Conservation (phyloP, 176 grass and related monocot genomes). For the Bothriochloa decipiens region DNA sequence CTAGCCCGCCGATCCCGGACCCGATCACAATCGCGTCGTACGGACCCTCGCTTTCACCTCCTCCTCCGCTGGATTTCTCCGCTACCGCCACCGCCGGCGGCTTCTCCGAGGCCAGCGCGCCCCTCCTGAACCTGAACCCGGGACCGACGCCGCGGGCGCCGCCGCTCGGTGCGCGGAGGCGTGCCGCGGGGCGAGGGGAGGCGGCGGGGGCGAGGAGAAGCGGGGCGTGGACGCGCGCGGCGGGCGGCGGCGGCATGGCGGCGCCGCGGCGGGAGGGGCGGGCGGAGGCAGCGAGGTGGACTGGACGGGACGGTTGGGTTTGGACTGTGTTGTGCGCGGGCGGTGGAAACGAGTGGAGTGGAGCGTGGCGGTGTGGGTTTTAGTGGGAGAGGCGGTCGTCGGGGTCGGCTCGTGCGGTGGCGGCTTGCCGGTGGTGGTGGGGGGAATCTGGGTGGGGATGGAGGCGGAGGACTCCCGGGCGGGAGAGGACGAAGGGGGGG, state of each 20-base stretch:
- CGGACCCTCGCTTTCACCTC: not conserved
- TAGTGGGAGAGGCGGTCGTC: too few species aligned
- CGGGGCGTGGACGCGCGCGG: not conserved
- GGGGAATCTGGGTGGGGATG: conserved; percentile 43
- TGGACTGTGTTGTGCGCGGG: not conserved
- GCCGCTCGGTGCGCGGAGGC: not conserved
- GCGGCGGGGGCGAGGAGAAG: not conserved
- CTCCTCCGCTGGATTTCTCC: conserved; percentile 14
- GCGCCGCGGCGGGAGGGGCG: too few species aligned
- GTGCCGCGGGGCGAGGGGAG: not conserved
- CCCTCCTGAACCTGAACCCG: not conserved
- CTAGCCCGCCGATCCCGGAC: conserved; percentile 86
- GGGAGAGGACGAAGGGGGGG: conserved; percentile 27
- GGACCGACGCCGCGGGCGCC: not conserved
- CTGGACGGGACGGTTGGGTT: not conserved
- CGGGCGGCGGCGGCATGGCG: conserved; percentile 9
- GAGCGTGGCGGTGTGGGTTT: not conserved
- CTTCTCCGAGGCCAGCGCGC: conserved; percentile 46
- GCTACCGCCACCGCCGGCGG: conserved; percentile 36
- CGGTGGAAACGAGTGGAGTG: not conserved
- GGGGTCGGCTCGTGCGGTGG: not conserved
- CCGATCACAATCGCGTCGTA: conserved; percentile 88
- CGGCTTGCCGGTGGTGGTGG: not conserved
- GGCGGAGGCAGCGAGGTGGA: not conserved
- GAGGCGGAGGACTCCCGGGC: conserved; percentile 31